phyloP scores from a whole-genome alignment of 768 basidiomycete genomes.

The Agaricus bisporus region DNA sequence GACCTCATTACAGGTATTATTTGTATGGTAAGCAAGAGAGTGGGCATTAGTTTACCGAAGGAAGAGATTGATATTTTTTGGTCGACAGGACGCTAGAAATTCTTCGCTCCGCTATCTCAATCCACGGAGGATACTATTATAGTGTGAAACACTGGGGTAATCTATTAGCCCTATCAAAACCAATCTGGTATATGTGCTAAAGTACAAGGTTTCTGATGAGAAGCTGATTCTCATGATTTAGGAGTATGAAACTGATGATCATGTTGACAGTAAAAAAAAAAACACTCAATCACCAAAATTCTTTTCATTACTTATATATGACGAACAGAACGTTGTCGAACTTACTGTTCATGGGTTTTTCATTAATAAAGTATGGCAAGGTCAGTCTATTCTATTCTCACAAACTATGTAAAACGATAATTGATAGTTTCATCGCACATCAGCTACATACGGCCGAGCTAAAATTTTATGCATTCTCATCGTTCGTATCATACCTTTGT shows the following conservation, averaged over 20 bases:
- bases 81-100: background rate
- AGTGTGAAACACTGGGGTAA: constrained; percentile 8
- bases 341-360: constrained; percentile 6
- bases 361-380: constrained; percentile 8
- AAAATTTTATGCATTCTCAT: constrained; percentile 1
- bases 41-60: background rate
- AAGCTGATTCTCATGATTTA: background rate
- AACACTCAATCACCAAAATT: no score
- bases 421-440: no score
- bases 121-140: constrained; percentile 8
- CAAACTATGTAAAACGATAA: no score
- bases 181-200: background rate
- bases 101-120: constrained; percentile 2
- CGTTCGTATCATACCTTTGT: background rate
- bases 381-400: background rate
- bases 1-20: background rate
- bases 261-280: constrained; percentile 9
- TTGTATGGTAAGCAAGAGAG: background rate
- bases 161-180: background rate
- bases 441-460: constrained; percentile 1
- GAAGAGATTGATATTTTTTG: background rate
- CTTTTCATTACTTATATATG: no score
- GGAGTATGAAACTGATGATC: constrained; percentile 10
- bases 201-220: background rate
- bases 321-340: constrained; percentile 3